Evolutionary conservation across 2,329 filamentous ascomycete species (phyloP).

Genomic region (Triangularia setosa): DNA sequence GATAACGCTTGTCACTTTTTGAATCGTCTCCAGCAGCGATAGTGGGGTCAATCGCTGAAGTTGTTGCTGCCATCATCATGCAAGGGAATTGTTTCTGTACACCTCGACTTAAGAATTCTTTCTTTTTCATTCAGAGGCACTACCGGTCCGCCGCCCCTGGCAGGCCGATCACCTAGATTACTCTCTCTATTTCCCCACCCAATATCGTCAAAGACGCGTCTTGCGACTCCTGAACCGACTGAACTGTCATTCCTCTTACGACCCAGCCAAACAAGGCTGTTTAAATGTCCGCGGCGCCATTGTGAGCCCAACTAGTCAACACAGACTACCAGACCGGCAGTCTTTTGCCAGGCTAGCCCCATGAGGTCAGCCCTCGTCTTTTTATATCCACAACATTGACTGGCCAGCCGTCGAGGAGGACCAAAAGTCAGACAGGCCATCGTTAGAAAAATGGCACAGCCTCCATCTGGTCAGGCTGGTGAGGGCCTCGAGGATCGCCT

Average conservation of each 20-base stretch:
- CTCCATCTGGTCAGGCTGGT: conserved; percentile 23
- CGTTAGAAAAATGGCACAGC: neutral
- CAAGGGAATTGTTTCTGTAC: neutral
- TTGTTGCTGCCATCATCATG: neutral
- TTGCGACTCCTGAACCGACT: neutral
- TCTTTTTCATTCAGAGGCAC: neutral
- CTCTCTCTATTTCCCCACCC: neutral
- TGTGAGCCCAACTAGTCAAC: neutral
- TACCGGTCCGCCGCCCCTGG: neutral
- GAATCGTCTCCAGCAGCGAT: neutral
- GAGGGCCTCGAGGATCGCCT: conserved; percentile 51
- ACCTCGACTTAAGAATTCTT: neutral
- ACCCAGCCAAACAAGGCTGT: neutral
- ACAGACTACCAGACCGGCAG: neutral
- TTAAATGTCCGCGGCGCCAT: no score
- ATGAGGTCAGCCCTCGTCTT: neutral
- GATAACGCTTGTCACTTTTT: neutral
- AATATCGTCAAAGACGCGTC: neutral
- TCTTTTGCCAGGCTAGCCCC: neutral
- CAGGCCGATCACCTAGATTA: neutral
- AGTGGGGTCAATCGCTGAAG: neutral
- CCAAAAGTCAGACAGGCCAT: neutral
- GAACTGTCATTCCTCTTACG: neutral
- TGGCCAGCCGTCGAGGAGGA: neutral
- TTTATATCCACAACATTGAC: neutral